Base-by-base conservation (phyloP, 345 rosid species). In the Bruguiera gymnorhiza region DNA sequence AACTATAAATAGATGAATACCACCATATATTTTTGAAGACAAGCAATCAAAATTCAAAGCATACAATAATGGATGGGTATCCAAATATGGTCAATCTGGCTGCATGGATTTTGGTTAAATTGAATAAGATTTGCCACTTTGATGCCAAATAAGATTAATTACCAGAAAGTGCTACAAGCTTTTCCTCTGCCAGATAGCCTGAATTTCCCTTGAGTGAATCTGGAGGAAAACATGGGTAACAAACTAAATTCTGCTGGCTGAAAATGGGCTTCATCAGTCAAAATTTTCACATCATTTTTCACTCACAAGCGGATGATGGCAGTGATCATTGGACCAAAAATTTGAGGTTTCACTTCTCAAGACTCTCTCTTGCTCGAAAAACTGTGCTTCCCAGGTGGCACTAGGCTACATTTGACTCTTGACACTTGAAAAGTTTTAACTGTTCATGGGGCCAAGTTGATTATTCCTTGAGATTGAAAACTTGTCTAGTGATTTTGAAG, bases 401-500 rank as follows among this genome's bases (percentile, higher is more conserved):
- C 19, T 15, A 43, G 18, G 18, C 50, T 15, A 15, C 50, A 43
- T 43, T 43, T 43, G 50, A 43, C 50, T 11, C 18, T 43, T 13
- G 18, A 43, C 16, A 43, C 50, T 43, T 43, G 50, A 43, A 43
- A 43, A 43, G 50, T 43, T 43, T 43, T 43, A 43, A 43, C 31
- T 16, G 1, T 15, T 60, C 20, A 8, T 3, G 48, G 59, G 46
- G 65, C 9, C 24, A 61, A 60, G 67, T 67, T 26, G 67, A 70
- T 34, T 23, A 10, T 34, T 70, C 36, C 31, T 36, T 18, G 52
- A 46, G n/a, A 21, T 20, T 55, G 68, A 63, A 63, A 54, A 65
- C 57, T 43, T 56, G 57, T 71, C 69, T 2, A 56, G 69, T 43
- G 75, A 71, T 71, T 71, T 71, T 58, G 63, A 71, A 37, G 30